Evolutionary conservation across 163 green algal genomes (phyloP).

Genomic region (Prototheca wickerhamii): DNA sequence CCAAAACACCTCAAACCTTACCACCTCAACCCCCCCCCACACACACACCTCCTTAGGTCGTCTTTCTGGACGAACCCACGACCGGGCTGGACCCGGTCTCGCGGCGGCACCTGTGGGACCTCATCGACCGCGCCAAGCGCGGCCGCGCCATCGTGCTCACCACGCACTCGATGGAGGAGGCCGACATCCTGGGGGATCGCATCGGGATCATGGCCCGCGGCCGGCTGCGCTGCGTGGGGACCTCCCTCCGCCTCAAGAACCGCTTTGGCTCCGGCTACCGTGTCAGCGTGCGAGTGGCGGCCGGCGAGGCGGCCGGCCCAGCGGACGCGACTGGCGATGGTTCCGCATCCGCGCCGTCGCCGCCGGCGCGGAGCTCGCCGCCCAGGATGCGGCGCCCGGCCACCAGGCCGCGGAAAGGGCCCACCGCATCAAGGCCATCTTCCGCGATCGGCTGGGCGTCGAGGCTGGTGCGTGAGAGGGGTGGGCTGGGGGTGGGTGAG

Average conservation of each 20-base stretch:
- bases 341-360: not conserved
- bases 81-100: conserved; percentile 63
- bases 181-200: conserved; percentile 29
- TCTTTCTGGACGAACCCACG: conserved; percentile 83
- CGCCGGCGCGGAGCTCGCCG: not conserved
- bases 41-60: no score
- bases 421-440: conserved; percentile 20
- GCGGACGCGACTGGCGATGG: not conserved
- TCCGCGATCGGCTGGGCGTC: conserved; percentile 19
- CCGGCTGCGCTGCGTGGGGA: conserved; percentile 60
- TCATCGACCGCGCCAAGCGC: conserved; percentile 44
- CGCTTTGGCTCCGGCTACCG: conserved; percentile 72
- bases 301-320: not conserved
- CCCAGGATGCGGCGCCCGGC: conserved; percentile 1
- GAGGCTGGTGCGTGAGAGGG: conserved; percentile 6
- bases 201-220: conserved; percentile 88
- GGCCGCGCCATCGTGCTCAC: conserved; percentile 67
- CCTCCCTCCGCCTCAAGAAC: conserved; percentile 65
- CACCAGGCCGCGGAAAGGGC: not conserved
- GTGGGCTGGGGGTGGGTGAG: no score
- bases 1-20: conserved; percentile 6
- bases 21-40: no score
- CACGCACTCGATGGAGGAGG: conserved; percentile 82
- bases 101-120: conserved; percentile 62
- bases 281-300: conserved; percentile 28